These are phyloP conservation scores for Hypoxylon sp. DNA, from an alignment of 2,329 filamentous ascomycete species.

Conservation along the genomic window DNA sequence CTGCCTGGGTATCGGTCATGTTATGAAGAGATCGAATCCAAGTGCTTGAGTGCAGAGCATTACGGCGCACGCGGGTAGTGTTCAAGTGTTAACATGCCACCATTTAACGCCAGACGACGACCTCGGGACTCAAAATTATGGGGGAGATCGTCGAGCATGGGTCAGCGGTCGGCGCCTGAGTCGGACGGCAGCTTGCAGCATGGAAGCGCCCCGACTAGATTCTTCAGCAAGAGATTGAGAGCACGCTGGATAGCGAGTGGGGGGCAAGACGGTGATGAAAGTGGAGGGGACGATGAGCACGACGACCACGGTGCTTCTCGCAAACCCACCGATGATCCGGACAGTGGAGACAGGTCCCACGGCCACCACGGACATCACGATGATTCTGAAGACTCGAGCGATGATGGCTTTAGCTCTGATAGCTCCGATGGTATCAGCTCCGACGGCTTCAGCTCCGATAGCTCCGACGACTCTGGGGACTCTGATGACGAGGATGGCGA, in stretches of 20 bases:
- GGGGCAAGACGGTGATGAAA: neutral
- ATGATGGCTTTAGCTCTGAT: neutral
- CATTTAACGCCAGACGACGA: constrained; percentile 31
- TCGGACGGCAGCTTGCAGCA: constrained; percentile 10
- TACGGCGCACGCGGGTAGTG: constrained; percentile 25
- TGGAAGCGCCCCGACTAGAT: neutral
- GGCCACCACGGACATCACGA: no score
- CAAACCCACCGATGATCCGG: neutral
- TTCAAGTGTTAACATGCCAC: constrained; percentile 38
- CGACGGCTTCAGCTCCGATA: neutral
- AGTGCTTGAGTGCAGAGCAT: constrained; percentile 41
- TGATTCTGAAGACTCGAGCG: neutral
- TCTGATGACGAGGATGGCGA: constrained; percentile 8
- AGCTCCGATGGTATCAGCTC: neutral
- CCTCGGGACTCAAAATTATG: constrained; percentile 27
- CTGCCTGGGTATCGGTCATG: constrained; percentile 36
- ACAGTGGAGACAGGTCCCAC: neutral
- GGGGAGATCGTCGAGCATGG: constrained; percentile 22
- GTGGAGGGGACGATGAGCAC: neutral
- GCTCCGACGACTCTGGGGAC: neutral
- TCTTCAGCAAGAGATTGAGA: constrained; percentile 1
- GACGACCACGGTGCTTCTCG: neutral
- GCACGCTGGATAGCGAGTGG: constrained; percentile 1
- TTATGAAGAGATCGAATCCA: constrained; percentile 30
- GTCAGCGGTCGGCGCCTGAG: constrained; percentile 23